Base-by-base conservation (phyloP, 2,329 filamentous ascomycete species). In the Fusarium sublunatum region DNA sequence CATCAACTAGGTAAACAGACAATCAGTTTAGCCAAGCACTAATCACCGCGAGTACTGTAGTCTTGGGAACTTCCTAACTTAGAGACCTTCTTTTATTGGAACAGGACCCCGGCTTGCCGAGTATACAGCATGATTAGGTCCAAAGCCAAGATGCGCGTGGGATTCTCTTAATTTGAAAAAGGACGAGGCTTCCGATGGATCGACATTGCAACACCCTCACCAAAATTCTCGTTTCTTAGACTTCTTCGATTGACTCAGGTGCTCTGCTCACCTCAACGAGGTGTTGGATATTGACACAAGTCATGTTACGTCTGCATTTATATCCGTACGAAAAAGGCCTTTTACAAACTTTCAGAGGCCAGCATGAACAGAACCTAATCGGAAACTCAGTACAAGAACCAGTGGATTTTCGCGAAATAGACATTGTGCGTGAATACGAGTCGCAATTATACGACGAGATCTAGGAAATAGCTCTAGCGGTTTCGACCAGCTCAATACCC, bases 111-210 rank as follows among this genome's bases (percentile, higher is more conserved):
- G 39, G 38, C 34, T 15, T 56, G 55, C 49, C 39, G 34, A 53
- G 41, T 49, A 56, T 38, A 36, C 51, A 58, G 53, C 29, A 38
- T 61, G 42, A 58, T 28, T 34, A 44, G 52, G 41, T 32, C 39
- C 31, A 53, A 31, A 52, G 61, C 68, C 65, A 68, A 68, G 64
- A 61, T 46, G 38, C 41, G 53, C 38, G 53, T 43, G 41, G 50
- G 55, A 58, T 52, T 34, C 48, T 41, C 58, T 58, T 66, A 59
- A 64, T 67, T 68, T 67, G 58, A 57, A 46, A 36, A 46, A 64
- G 47, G 49, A 46, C 58, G 44, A 57, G 50, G 53, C 50, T 52
- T 50, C 57, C 50, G 45, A 66, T 40, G 22, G 68, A 70, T 70
- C 64, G 55, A 59, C 68, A 65, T 68, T 65, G 36, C 49, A 28